Evolutionary conservation across 2,329 filamentous ascomycete genomes (phyloP).

Genomic region (Phialophora tarda): DNA sequence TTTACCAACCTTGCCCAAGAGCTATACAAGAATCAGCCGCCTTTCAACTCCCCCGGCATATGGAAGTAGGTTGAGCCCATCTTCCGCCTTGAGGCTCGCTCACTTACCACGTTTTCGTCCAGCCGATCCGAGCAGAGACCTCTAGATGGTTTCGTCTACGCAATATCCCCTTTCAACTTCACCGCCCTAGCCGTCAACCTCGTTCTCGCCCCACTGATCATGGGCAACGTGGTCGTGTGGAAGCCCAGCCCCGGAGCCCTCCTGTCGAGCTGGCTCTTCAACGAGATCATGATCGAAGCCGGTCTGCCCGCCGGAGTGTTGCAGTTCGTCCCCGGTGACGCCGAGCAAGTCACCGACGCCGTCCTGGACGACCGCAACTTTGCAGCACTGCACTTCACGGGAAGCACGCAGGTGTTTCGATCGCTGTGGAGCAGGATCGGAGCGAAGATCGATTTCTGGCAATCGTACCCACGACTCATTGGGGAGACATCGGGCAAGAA

Average conservation of each 20-base stretch:
- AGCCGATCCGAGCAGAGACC: conserved; percentile 82
- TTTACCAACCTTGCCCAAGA: too few species aligned
- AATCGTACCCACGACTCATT: conserved; percentile 84
- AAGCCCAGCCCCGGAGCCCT: conserved; percentile 92
- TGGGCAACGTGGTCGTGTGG: conserved; percentile 96
- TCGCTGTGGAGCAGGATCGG: conserved; percentile 74
- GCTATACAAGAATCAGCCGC: too few species aligned
- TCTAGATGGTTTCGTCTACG: conserved; percentile 94
- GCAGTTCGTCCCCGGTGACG: conserved; percentile 89
- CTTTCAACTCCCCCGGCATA: too few species aligned
- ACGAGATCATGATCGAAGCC: conserved; percentile 88
- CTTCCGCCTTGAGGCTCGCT: too few species aligned
- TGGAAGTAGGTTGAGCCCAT: too few species aligned
- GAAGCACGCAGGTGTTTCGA: neutral
- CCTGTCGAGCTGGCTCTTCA: conserved; percentile 87
- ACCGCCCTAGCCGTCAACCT: conserved; percentile 92
- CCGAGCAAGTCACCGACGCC: conserved; percentile 60
- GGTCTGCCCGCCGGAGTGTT: conserved; percentile 88
- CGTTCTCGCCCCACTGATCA: conserved; percentile 77
- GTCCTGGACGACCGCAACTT: neutral
- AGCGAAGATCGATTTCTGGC: conserved; percentile 78
- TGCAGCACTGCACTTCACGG: neutral
- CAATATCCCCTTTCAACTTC: conserved; percentile 95
- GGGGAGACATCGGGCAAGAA: conserved; percentile 89
- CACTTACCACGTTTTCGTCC: too few species aligned